These are phyloP conservation scores for Neurospora tetrasperma DNA, from an alignment of 495 filamentous ascomycete genomes.

Conservation along the genomic window DNA sequence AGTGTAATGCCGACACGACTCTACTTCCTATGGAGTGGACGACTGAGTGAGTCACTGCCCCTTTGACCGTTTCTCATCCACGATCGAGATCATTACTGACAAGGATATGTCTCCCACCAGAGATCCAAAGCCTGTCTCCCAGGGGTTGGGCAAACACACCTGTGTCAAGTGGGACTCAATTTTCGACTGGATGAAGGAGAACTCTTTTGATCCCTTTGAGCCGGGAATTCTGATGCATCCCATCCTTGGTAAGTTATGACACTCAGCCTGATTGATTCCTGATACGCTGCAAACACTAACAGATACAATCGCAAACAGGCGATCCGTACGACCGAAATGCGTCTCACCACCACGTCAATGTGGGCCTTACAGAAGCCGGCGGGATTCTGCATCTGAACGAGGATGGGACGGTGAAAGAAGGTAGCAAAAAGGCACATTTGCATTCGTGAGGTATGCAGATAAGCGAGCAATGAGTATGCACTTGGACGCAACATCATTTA, in stretches of 20 bases:
- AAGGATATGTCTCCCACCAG: neutral
- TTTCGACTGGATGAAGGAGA: slow-evolving; percentile 1
- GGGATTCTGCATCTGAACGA: neutral
- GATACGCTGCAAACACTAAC: neutral
- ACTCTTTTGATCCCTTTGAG: slow-evolving; percentile 1
- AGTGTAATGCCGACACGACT: slow-evolving; percentile 8
- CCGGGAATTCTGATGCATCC: slow-evolving; percentile 2
- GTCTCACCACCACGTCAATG: neutral
- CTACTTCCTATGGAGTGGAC: slow-evolving; percentile 5
- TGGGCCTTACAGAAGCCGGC: neutral
- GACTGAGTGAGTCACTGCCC: neutral
- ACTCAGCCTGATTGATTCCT: neutral
- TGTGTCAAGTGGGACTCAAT: slow-evolving; percentile 3
- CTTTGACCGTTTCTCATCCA: no score
- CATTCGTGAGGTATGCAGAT: neutral
- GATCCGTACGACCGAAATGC: slow-evolving; percentile 3
- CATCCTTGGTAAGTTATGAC: neutral
- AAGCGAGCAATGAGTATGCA: neutral
- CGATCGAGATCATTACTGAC: neutral
- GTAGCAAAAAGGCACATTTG: neutral
- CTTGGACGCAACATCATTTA: neutral
- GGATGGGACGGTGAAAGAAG: neutral
- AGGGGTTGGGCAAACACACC: neutral
- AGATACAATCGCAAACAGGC: neutral
- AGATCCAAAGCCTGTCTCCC: neutral